A percentile compares a stretch with the other conserved stretches of the same genome.
phyloP scores from a whole-genome alignment of 345 rosid species.

The Ceriops decandra region DNA sequence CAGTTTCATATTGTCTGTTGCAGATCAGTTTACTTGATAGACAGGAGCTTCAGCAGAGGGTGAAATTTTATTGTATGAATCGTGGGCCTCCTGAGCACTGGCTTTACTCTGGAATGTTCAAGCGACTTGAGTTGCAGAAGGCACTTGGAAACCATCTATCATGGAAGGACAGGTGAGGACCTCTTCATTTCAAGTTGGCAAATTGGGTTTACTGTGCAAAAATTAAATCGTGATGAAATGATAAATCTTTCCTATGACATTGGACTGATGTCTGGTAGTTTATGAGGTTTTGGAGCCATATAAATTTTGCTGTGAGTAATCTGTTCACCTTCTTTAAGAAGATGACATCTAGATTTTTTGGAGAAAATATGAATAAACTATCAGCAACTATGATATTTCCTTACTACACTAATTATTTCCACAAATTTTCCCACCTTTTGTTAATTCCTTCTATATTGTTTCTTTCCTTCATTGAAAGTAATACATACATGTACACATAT shows the following conservation, averaged over 20 bases:
- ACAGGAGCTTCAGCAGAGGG: conserved; percentile 76
- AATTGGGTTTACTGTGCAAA: not conserved
- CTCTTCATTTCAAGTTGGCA: not conserved
- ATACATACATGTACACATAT: too few relatives aligned
- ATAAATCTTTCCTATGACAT: not conserved
- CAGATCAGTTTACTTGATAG: conserved; percentile 74
- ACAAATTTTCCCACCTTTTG: too few relatives aligned
- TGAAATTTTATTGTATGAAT: conserved; percentile 50
- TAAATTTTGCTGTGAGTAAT: not conserved
- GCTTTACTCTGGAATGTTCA: conserved; percentile 69
- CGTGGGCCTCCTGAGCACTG: conserved; percentile 86
- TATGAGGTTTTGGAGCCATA: not conserved
- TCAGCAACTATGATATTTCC: too few relatives aligned
- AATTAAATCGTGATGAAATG: not conserved
- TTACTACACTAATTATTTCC: too few relatives aligned
- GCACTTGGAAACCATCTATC: conserved; percentile 98
- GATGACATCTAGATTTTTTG: not conserved
- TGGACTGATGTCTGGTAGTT: not conserved
- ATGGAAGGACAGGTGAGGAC: conserved; percentile 86
- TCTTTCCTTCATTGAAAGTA: too few relatives aligned
- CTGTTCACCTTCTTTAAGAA: not conserved
- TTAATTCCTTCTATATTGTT: too few relatives aligned
- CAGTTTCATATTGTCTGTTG: conserved; percentile 24
- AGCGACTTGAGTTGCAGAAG: conserved; percentile 80
- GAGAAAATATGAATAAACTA: not conserved